Base-by-base conservation (phyloP, 2,329 filamentous ascomycete genomes). In the Thermomyces lanuginosus region DNA sequence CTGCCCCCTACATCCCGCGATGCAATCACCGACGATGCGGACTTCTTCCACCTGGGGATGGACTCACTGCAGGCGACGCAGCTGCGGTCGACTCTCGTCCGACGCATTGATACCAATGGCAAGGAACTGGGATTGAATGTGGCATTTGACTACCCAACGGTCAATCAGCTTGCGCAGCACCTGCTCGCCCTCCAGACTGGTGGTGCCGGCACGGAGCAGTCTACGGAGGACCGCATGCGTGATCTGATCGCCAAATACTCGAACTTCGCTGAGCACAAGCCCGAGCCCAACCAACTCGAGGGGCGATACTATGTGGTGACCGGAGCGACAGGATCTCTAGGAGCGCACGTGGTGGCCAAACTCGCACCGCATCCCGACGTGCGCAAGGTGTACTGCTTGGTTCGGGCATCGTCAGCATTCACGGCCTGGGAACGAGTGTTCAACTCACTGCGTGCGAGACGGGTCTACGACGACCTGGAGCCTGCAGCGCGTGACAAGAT, bases 281-380 rank as follows among this genome's bases (percentile, higher is more conserved):
- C 48, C 5, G 17, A 26, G 11, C 27, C 38, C 2, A 38, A 36
- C 26, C 29, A 28, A 14, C 28, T 38, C 3, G 25, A 27, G 8
- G 39, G 43, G 4, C 35, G 31, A 31, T 45, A 45, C 21, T 35
- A 51, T 44, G 46, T 72, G 1, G 44, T 78, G 3, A 78, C 73
- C 0, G 74, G 74, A 2, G 63, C 65, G 0, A 78, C 74, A 0
- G 74, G 74, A 1, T 72, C 71, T 2, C 55, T 78, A 0, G 74
- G 74, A 1, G 59, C 67, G 0, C 70, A 75, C 36, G 51, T 74
- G 1, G 55, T 70, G 2, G 42, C 58, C 16, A 44, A 58, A 12
- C 49, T 72, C 3, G 38, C 48, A 1, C 38, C 45, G 2, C 34
- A 44, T 9, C 4, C 37, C 0, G 37, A 41, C 2, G 48, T 70